Base-by-base conservation (phyloP, 352 stramenopile species). In the Phytophthora rubi region DNA sequence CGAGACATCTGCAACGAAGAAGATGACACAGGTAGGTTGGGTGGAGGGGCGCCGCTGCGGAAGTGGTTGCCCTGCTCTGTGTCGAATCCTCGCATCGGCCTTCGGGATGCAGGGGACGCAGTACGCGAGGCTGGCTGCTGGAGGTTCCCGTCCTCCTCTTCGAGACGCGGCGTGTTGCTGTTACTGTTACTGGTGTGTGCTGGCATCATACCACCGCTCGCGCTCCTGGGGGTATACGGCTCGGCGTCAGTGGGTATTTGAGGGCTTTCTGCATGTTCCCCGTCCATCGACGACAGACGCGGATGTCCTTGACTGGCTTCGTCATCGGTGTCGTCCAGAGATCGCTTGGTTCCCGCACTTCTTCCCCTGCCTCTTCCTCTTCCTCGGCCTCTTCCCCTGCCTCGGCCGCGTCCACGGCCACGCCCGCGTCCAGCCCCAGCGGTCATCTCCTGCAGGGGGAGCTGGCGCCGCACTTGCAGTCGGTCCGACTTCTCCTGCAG, bases 401-500 rank as follows among this genome's bases (percentile, higher is more conserved):
- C 65, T 71, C 68, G 56, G 60, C 63, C 52, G 42, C 59, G 53
- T 44, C 67, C 70, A 42, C 61, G 59, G 2, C 70, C 61, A 28
- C 68, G 51, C 2, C 53, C 70, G n/a, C 71, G 56, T 44, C 65
- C 61, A 54, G 26, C 45, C 7, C 32, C 44, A 32, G 42, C 3
- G 26, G 53, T 37, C 12, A 49, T 49, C 52, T 70, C 53, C 48
- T 73, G 68, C 15, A 80, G 60, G 15, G 61, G 62, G 1, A 72
- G 51, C 42, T 75, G 69, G 60, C 65, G 69, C 37, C 62, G 65
- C 15, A 72, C 59, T 68, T 77, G 73, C 18, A 80, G n/a, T 37
- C 69, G 32, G 33, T 75, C 73, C 4, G 73, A 64, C 39, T 73
- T 70, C 54, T 78, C 68, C 39, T 77, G 65, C 16, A 89, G 61